Evolutionary conservation across 2,329 filamentous ascomycete genomes (phyloP).

Genomic region (Cladophialophora exuberans): DNA sequence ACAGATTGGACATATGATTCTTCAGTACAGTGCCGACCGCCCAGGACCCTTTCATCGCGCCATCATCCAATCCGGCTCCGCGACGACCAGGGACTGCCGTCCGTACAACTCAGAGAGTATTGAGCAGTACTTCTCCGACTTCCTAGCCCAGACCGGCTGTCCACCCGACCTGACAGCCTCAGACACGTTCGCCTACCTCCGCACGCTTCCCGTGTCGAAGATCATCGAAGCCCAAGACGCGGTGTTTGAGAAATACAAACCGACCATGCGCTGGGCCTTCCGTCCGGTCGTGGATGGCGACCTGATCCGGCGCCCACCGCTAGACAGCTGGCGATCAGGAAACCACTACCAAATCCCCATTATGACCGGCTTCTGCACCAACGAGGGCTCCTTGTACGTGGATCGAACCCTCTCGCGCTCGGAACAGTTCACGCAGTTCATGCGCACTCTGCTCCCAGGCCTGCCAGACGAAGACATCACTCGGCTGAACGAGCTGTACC

Average conservation of each 20-base stretch:
- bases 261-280: conserved; percentile 62
- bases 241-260: conserved; percentile 52
- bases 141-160: conserved; percentile 50
- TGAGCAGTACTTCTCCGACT: conserved; percentile 50
- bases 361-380: conserved; percentile 71
- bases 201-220: conserved; percentile 40
- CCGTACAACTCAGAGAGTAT: conserved; percentile 49
- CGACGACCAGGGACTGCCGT: conserved; percentile 47
- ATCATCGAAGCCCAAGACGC: conserved; percentile 50
- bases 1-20: background rate
- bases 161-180: conserved; percentile 30
- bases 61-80: conserved; percentile 52
- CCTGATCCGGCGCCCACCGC: conserved; percentile 61
- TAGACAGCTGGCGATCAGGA: conserved; percentile 59
- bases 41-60: conserved; percentile 41
- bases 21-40: background rate
- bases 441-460: conserved; percentile 62
- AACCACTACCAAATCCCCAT: conserved; percentile 62
- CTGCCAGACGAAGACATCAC: conserved; percentile 54
- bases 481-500: conserved; percentile 63
- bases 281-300: conserved; percentile 56
- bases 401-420: conserved; percentile 65
- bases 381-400: conserved; percentile 71
- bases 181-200: conserved; percentile 42
- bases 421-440: conserved; percentile 63